Evolutionary conservation across 345 rosid genomes (phyloP), one percentile per base, ranked within the genome.

Genomic region (Dimocarpus longan): DNA sequence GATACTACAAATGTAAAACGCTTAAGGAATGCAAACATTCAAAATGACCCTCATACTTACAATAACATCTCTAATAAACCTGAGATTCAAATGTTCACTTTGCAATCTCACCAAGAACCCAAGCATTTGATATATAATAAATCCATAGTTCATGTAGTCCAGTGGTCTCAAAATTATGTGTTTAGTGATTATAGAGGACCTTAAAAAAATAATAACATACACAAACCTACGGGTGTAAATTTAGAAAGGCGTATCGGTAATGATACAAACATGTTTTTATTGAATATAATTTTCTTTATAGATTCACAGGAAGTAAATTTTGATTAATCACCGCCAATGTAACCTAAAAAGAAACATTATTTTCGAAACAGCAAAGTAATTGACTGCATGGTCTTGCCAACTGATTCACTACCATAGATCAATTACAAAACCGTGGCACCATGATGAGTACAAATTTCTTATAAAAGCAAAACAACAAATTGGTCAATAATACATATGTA

Each of bases 81-180:
- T 62, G 5, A 63, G 48, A 59, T 18, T 26, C 48, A 43, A 50
- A 68, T 46, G 44, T 44, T 75, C 22, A 66, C 43, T 1, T 4
- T 52, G 71, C 70, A 63, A 39, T 32, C 13, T 80, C 63, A 68
- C 24, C 76, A 70, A 63, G 22, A 56, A 42, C 76, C 28, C n/a
- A 42, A 52, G 71, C 43, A 18, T 60, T 40, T 75, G 39, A 75
- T 44, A 63, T 16, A 63, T 8, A 74, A 63, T 16, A 16, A 8
- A 24, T 24, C 18, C 32, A 18, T 19, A 12, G 46, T 74, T 8
- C 40, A 44, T 24, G 16, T 40, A 40, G 10, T 39, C 18, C 19
- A 63, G 40, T 0, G 19, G 19, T 73, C 43, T 59, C 24, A 59
- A 12, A 6, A 19, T 43, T 39, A 73, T 60, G 15, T 59, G n/a